A percentile compares a stretch with the other conserved stretches of the same genome.
Conservation (phyloP, 2,329 filamentous ascomycete genomes). For the Knufia fluminis region DNA sequence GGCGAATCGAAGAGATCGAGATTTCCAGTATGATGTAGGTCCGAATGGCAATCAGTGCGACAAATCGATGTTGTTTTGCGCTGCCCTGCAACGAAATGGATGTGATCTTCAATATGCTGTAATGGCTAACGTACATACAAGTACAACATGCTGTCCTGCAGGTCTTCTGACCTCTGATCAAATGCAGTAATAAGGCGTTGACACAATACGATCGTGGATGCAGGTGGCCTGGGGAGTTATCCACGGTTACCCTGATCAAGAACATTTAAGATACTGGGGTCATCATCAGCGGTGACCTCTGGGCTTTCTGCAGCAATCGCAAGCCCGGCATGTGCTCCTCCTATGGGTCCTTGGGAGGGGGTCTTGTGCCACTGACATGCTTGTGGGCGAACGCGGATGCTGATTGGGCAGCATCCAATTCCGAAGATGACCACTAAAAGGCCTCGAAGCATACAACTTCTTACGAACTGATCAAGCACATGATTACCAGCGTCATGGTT, state of each 20-base stretch:
- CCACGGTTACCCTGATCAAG: too few relatives aligned
- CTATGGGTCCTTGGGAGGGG: neutral
- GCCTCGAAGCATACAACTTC: neutral
- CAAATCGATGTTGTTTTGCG: neutral
- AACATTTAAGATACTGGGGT: too few relatives aligned
- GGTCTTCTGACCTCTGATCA: neutral
- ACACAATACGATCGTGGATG: neutral
- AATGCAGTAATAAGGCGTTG: too few relatives aligned
- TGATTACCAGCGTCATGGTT: neutral
- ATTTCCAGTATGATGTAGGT: constrained; percentile 8
- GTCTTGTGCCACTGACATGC: neutral
- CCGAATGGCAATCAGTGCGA: constrained; percentile 1
- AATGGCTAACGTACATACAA: neutral
- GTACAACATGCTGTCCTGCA: constrained; percentile 1
- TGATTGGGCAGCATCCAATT: neutral
- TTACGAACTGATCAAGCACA: neutral
- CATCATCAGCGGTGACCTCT: neutral
- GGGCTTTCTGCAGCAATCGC: neutral
- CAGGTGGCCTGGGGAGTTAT: too few relatives aligned
- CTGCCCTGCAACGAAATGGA: neutral
- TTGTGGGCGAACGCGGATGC: neutral
- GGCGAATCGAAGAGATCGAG: neutral
- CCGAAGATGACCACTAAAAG: neutral
- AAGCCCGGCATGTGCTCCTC: neutral
- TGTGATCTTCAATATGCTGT: neutral